Evolutionary conservation across 179 eudicot genomes (phyloP).

Genomic region (Beta macrorhiza): DNA sequence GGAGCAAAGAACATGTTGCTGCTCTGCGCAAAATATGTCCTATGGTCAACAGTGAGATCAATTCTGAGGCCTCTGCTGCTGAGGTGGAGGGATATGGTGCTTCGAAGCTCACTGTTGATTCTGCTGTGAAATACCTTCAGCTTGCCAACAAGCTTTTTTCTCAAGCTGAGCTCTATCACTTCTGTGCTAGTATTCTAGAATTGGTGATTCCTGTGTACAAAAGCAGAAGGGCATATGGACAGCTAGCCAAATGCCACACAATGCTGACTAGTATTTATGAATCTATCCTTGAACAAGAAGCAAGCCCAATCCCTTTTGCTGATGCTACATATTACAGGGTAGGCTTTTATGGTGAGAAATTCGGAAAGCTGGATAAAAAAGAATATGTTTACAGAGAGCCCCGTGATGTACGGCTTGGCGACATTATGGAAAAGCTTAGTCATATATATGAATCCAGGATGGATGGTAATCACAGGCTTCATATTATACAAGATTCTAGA

Average conservation of each 20-base stretch:
- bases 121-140: conserved; percentile 95
- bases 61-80: conserved; percentile 91
- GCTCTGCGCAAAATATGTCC: conserved; percentile 94
- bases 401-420: conserved; percentile 98
- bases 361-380: conserved; percentile 79
- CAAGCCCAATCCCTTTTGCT: conserved; percentile 94
- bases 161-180: conserved; percentile 91
- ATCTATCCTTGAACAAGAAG: conserved; percentile 96
- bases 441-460: conserved; percentile 92
- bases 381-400: conserved; percentile 97
- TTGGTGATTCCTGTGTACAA: conserved; percentile 95
- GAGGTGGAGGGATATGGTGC: conserved; percentile 99
- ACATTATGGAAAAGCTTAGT: conserved; percentile 98
- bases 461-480: conserved; percentile 74
- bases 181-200: conserved; percentile 95
- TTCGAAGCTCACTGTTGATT: conserved; percentile 94
- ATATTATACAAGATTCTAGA: conserved; percentile 94
- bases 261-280: conserved; percentile 90
- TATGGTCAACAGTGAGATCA: conserved; percentile 81
- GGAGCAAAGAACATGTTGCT: conserved; percentile 84
- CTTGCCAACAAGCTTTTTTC: conserved; percentile 98
- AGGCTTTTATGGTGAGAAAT: conserved; percentile 92
- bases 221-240: conserved; percentile 93
- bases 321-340: conserved; percentile 98
- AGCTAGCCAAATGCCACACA: conserved; percentile 94